These are phyloP conservation scores for Cucumis variabilis DNA, from an alignment of 331 rosid species.

Conservation along the genomic window DNA sequence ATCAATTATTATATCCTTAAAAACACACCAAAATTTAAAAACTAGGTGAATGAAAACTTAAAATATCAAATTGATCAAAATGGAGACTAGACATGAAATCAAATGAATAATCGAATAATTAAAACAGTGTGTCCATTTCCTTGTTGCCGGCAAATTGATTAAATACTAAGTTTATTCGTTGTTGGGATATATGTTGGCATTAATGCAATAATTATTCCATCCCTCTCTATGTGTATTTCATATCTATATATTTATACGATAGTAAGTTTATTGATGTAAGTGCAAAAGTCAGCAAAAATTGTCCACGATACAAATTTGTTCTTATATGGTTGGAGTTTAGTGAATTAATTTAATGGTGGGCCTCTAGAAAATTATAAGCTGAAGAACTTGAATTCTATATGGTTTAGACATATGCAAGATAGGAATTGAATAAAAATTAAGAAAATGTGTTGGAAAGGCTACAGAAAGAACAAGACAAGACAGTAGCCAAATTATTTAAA, in stretches of 20 bases:
- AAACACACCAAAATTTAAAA: too few relatives aligned
- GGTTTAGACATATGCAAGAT: not conserved
- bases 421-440: not conserved
- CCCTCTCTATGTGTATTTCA: not conserved
- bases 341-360: not conserved
- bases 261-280: not conserved
- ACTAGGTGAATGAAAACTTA: not conserved
- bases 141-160: not conserved
- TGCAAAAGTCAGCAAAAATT: not conserved
- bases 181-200: not conserved
- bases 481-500: not conserved
- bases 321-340: not conserved
- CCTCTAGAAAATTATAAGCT: not conserved
- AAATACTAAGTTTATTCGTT: not conserved
- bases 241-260: not conserved
- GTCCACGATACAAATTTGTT: not conserved
- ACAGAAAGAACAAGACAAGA: not conserved
- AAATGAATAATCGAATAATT: not conserved
- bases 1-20: too few relatives aligned
- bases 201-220: not conserved
- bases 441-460: not conserved
- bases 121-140: not conserved
- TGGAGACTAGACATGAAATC: not conserved
- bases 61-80: not conserved
- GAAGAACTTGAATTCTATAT: not conserved